phyloP scores from a whole-genome alignment of 2,329 filamentous ascomycete species.

The Chaetomium strumarium region DNA sequence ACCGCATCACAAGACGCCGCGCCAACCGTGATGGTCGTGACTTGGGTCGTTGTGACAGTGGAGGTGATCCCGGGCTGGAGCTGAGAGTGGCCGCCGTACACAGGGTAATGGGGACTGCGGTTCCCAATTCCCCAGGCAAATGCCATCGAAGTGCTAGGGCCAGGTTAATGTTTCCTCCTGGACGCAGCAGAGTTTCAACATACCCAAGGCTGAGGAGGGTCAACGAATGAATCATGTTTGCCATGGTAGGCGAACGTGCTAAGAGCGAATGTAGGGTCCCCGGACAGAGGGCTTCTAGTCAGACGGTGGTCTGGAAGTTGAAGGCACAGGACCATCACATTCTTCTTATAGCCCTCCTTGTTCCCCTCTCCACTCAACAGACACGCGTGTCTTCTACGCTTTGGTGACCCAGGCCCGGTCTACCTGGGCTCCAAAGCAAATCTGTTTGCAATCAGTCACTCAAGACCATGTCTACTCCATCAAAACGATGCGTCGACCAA shows the following conservation, averaged over 20 bases:
- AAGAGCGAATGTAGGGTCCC: conserved; percentile 8
- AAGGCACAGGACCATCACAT: no score
- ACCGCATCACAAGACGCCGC: conserved; percentile 2
- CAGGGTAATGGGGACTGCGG: not conserved
- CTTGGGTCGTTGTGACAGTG: conserved; percentile 10
- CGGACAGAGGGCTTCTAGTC: not conserved
- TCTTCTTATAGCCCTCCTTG: no score
- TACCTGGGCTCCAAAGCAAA: not conserved
- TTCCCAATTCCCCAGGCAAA: conserved; percentile 1
- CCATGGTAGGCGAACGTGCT: conserved; percentile 6
- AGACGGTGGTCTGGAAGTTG: no score
- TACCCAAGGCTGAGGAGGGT: conserved; percentile 17
- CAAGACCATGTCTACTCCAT: not conserved
- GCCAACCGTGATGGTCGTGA: conserved; percentile 11
- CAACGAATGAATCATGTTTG: conserved; percentile 1
- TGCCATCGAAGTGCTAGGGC: conserved; percentile 3
- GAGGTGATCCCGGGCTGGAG: not conserved
- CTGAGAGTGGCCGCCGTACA: not conserved
- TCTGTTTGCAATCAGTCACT: conserved; percentile 4
- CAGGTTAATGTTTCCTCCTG: not conserved
- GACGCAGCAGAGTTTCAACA: not conserved
- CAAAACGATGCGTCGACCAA: not conserved
- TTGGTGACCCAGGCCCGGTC: not conserved
- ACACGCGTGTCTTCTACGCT: not conserved
- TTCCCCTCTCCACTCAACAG: no score